phyloP scores from a whole-genome alignment of 2,329 filamentous ascomycete genomes.

The Pseudocercospora fijiensis region DNA sequence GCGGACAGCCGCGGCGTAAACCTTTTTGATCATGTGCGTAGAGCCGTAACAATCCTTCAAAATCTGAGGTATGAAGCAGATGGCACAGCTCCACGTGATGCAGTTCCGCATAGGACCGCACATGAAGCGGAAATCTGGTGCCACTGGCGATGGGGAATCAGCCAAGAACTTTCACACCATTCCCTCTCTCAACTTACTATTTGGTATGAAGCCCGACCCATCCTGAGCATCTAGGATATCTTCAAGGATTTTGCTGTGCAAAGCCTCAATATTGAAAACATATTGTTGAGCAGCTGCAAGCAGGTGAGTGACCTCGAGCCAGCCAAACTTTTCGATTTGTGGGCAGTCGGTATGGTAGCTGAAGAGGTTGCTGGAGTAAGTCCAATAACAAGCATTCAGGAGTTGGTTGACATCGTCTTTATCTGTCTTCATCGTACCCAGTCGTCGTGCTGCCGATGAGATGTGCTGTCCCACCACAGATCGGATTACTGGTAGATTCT shows the following conservation, averaged over 20 bases:
- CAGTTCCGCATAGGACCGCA: conserved; percentile 51
- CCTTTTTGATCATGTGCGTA: conserved; percentile 40
- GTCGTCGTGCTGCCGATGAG: conserved; percentile 41
- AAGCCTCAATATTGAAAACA: conserved; percentile 48
- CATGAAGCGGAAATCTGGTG: conserved; percentile 51
- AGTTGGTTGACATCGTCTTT: conserved; percentile 45
- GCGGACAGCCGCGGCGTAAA: conserved; percentile 41
- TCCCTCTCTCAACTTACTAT: conserved; percentile 7
- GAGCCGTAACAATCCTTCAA: conserved; percentile 45
- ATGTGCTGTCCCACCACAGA: conserved; percentile 42
- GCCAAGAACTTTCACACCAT: background rate
- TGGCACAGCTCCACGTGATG: conserved; percentile 47
- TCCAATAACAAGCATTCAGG: conserved; percentile 49
- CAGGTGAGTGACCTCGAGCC: conserved; percentile 51
- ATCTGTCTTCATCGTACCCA: conserved; percentile 43
- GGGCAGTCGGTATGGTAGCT: conserved; percentile 52
- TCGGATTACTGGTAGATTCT: conserved; percentile 38
- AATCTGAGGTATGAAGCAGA: conserved; percentile 42
- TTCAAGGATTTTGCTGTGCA: conserved; percentile 51
- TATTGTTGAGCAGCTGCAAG: conserved; percentile 50
- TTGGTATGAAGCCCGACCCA: conserved; percentile 47
- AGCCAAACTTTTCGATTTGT: conserved; percentile 52
- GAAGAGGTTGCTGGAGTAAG: conserved; percentile 46
- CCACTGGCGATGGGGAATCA: conserved; percentile 37
- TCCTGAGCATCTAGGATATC: conserved; percentile 51